Evolutionary conservation across 441 rosid species (phyloP).

Genomic region (Eutrema salsugineum): DNA sequence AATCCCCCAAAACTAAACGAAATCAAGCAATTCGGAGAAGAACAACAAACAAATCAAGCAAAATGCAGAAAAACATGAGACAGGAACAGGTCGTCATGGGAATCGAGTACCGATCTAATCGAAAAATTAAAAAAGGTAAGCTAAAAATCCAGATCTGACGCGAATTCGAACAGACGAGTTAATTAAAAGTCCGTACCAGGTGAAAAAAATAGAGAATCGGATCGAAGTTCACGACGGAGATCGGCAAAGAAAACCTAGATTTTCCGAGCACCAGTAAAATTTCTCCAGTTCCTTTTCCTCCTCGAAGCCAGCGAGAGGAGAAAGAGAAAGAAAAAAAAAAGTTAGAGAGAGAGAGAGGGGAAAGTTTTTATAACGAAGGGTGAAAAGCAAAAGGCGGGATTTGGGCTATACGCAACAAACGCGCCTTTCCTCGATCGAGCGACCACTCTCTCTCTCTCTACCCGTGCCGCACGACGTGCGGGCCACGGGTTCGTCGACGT

Average conservation of each 20-base stretch:
- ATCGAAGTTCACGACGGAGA: constrained; percentile 6
- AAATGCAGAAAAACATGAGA: background rate
- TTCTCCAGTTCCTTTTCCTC: constrained; percentile 5
- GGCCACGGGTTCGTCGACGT: constrained; percentile 16
- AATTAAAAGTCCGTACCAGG: constrained; percentile 1
- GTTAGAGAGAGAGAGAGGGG: background rate
- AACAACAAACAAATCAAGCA: background rate
- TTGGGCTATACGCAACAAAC: constrained; percentile 26
- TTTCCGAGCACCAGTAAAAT: constrained; percentile 4
- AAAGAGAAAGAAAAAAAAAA: background rate
- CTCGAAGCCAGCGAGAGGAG: constrained; percentile 2
- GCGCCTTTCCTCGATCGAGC: constrained; percentile 21
- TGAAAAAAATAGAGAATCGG: background rate
- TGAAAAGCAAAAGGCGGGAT: constrained; percentile 41
- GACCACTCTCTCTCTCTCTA: background rate
- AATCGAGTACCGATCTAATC: constrained; percentile 19
- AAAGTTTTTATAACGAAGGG: constrained; percentile 21
- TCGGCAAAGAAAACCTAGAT: constrained; percentile 10
- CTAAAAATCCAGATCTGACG: constrained; percentile 24
- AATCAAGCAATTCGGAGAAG: background rate
- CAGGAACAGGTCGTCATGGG: background rate
- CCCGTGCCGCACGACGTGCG: constrained; percentile 18
- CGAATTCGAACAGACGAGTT: background rate
- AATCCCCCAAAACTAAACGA: background rate
- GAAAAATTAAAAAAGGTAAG: background rate